Percentiles rank a stretch among this genome's conserved stretches.
Conservation (phyloP, 441 rosid genomes). For the Raphanus hybrid region DNA sequence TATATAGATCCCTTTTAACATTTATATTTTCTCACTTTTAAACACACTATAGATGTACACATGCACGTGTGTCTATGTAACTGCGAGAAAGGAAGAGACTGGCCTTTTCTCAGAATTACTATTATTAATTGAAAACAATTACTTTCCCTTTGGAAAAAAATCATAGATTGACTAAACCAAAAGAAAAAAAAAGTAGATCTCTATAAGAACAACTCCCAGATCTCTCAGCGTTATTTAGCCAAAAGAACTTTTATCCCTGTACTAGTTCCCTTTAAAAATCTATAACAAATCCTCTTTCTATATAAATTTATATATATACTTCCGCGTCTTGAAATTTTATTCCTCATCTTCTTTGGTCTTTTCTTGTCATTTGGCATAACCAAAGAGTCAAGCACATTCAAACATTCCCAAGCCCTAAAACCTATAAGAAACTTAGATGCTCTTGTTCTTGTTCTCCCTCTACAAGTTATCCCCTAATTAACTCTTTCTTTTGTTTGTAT, state of each 20-base stretch:
- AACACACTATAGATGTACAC: constrained; percentile 29
- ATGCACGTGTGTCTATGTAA: constrained; percentile 48
- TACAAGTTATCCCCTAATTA: constrained; percentile 44
- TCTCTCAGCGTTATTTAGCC: constrained; percentile 36
- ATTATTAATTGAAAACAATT: not conserved
- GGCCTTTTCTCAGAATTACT: constrained; percentile 34
- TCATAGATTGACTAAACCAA: constrained; percentile 42
- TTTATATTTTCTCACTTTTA: constrained; percentile 8
- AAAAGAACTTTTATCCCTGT: constrained; percentile 15
- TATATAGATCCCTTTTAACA: not conserved
- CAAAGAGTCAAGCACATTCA: constrained; percentile 51
- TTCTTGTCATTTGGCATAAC: constrained; percentile 77
- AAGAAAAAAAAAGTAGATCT: constrained; percentile 47
- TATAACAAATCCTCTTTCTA: not conserved
- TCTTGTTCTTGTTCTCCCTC: constrained; percentile 15
- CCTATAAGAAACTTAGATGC: constrained; percentile 44
- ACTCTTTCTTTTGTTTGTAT: constrained; percentile 51
- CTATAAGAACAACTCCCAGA: constrained; percentile 53
- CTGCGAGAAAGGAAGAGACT: constrained; percentile 36
- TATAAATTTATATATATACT: constrained; percentile 30
- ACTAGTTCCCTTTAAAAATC: not conserved
- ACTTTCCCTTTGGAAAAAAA: constrained; percentile 24
- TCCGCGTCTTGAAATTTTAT: constrained; percentile 45
- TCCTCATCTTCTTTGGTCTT: constrained; percentile 49
- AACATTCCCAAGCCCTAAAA: constrained; percentile 52